These are phyloP conservation scores for Pseudocercospora fijiensis DNA, from an alignment of 2,329 filamentous ascomycete genomes.

Conservation along the genomic window DNA sequence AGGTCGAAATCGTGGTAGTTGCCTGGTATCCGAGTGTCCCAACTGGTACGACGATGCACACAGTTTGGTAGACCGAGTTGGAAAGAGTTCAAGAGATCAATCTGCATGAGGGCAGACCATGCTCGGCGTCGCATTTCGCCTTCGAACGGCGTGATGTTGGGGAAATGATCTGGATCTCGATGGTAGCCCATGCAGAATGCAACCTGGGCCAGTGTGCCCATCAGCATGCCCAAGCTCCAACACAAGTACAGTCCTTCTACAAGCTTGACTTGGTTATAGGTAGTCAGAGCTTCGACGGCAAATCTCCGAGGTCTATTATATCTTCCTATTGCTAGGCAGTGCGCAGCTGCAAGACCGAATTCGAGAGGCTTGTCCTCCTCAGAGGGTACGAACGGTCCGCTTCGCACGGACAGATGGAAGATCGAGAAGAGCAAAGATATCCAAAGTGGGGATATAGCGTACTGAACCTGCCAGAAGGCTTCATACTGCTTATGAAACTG, in stretches of 20 bases:
- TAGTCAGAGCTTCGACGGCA: conserved; percentile 16
- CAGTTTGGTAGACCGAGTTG: conserved; percentile 49
- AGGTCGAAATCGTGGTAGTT: conserved; percentile 48
- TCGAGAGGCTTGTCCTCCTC: not conserved
- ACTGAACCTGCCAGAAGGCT: conserved; percentile 46
- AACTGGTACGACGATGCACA: conserved; percentile 41
- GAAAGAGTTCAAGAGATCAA: conserved; percentile 47
- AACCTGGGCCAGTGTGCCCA: conserved; percentile 14
- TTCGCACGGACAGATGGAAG: conserved; percentile 14
- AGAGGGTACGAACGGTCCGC: conserved; percentile 2
- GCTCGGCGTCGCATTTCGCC: conserved; percentile 47
- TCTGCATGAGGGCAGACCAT: conserved; percentile 43
- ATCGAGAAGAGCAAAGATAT: conserved; percentile 47
- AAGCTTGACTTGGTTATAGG: conserved; percentile 17
- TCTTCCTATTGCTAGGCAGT: conserved; percentile 19
- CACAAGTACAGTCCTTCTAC: conserved; percentile 17
- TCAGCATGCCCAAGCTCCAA: conserved; percentile 13
- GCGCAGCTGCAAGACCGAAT: conserved; percentile 12
- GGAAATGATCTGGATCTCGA: conserved; percentile 37
- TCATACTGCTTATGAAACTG: conserved; percentile 40
- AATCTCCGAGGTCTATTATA: conserved; percentile 15
- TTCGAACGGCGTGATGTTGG: conserved; percentile 35
- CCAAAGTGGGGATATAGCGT: conserved; percentile 44
- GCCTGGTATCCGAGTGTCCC: conserved; percentile 43
- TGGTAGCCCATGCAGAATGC: conserved; percentile 43